phyloP scores from a whole-genome alignment of 1,284 basidiomycete species.

The Apiotrichum mycotoxinovorans region DNA sequence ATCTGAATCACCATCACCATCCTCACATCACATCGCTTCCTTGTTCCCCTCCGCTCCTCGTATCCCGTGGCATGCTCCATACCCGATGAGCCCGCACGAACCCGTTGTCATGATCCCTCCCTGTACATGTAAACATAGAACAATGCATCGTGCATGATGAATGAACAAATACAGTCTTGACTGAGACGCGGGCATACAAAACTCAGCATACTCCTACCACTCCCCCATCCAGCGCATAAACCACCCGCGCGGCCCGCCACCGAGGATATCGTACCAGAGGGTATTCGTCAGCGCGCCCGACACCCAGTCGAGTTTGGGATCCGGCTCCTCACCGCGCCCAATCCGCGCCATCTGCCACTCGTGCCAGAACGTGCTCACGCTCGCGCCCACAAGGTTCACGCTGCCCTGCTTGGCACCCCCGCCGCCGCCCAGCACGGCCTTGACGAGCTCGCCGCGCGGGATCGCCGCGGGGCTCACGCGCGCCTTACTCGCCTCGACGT shows the following conservation, averaged over 20 bases:
- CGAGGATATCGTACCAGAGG: slow-evolving; percentile 32
- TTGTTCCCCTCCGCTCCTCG: too few species aligned
- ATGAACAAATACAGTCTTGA: too few species aligned
- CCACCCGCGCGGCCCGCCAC: slow-evolving; percentile 29
- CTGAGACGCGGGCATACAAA: too few species aligned
- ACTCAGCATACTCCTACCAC: too few species aligned
- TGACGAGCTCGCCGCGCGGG: slow-evolving; percentile 24
- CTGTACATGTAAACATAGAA: too few species aligned
- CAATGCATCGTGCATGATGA: too few species aligned
- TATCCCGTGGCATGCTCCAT: too few species aligned
- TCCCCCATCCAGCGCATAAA: slow-evolving; percentile 10
- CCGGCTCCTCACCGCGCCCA: slow-evolving; percentile 36
- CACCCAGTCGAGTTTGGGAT: slow-evolving; percentile 34
- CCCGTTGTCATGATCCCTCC: too few species aligned
- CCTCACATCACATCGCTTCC: too few species aligned
- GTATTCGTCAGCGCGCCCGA: slow-evolving; percentile 25
- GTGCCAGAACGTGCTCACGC: slow-evolving; percentile 44
- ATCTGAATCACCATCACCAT: too few species aligned
- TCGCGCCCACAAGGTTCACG: slow-evolving; percentile 42
- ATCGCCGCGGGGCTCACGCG: slow-evolving; percentile 31
- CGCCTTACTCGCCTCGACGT: slow-evolving; percentile 22
- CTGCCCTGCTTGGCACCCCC: neutral
- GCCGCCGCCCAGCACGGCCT: slow-evolving; percentile 26
- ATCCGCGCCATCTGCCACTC: slow-evolving; percentile 46
- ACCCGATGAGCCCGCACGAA: too few species aligned